A percentile compares a stretch with the other conserved stretches of the same genome.
These are phyloP conservation scores for Erythrophleum fordii DNA, from an alignment of 306 rosid species.

Conservation along the genomic window DNA sequence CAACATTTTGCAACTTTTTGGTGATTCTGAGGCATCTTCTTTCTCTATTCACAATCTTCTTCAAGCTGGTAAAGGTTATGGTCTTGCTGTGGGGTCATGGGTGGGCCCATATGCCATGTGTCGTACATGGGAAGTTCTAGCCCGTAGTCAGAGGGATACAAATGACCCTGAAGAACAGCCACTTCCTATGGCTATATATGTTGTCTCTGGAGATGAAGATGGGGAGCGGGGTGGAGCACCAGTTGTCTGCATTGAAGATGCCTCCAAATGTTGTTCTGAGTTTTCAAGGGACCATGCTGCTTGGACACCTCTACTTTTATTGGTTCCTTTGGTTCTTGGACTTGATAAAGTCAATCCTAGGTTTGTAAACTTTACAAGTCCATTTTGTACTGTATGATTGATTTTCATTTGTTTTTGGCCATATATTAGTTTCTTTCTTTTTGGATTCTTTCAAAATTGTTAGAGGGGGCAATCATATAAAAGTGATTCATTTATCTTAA, in stretches of 20 bases:
- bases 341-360: slow-evolving; percentile 94
- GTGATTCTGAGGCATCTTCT: slow-evolving; percentile 73
- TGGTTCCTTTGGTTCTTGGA: slow-evolving; percentile 99
- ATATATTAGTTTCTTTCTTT: not conserved
- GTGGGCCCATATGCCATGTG: slow-evolving; percentile 99
- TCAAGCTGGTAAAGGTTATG: slow-evolving; percentile 83
- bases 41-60: slow-evolving; percentile 94
- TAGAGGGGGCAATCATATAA: not conserved
- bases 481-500: slow-evolving; percentile 4
- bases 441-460: not conserved
- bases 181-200: slow-evolving; percentile 90
- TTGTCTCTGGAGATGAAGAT: slow-evolving; percentile 98
- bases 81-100: slow-evolving; percentile 96
- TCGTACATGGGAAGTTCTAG: slow-evolving; percentile 91
- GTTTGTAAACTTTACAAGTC: slow-evolving; percentile 47
- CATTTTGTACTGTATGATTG: slow-evolving; percentile 17
- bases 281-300: slow-evolving; percentile 54
- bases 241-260: slow-evolving; percentile 87
- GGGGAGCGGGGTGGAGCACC: slow-evolving; percentile 99
- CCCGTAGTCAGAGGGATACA: slow-evolving; percentile 55
- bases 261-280: slow-evolving; percentile 73
- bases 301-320: slow-evolving; percentile 90
- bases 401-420: not conserved
- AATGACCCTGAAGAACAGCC: slow-evolving; percentile 57
- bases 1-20: slow-evolving; percentile 71